phyloP scores from a whole-genome alignment of 148 eudicot species.

The Rhododendron henanense region DNA sequence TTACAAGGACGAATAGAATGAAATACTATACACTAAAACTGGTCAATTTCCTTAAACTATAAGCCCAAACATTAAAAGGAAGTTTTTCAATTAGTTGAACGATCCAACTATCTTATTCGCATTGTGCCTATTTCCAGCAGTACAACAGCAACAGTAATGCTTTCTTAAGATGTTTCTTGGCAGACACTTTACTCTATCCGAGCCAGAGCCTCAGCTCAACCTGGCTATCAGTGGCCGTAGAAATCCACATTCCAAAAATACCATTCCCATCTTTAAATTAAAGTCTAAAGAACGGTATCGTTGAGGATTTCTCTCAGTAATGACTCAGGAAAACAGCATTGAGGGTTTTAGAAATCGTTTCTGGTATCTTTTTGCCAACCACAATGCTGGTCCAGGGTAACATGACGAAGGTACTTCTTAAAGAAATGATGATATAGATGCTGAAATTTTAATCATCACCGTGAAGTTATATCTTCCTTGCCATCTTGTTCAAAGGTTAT shows the following conservation, averaged over 20 bases:
- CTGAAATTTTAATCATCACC: background rate
- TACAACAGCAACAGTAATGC: background rate
- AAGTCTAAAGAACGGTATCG: background rate
- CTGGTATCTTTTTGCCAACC: conserved; percentile 2
- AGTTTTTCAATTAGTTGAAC: background rate
- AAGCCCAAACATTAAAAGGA: background rate
- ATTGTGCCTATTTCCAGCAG: background rate
- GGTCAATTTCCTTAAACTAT: background rate
- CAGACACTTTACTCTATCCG: background rate
- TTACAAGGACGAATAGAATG: background rate
- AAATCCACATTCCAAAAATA: background rate
- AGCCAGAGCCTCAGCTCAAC: background rate
- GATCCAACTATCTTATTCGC: background rate
- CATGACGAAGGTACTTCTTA: no score
- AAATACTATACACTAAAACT: background rate
- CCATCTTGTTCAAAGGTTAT: background rate
- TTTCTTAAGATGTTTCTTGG: background rate
- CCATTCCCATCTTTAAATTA: background rate
- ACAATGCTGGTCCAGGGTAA: background rate
- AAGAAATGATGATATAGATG: background rate
- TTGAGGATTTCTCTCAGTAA: background rate
- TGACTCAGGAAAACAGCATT: background rate
- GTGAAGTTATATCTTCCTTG: background rate
- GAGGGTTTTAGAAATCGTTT: background rate
- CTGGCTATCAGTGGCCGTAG: background rate